Percentiles rank a stretch among this genome's conserved stretches.
phyloP scores from a whole-genome alignment of 2,329 filamentous ascomycete species.

The Metarhizium brunneum region DNA sequence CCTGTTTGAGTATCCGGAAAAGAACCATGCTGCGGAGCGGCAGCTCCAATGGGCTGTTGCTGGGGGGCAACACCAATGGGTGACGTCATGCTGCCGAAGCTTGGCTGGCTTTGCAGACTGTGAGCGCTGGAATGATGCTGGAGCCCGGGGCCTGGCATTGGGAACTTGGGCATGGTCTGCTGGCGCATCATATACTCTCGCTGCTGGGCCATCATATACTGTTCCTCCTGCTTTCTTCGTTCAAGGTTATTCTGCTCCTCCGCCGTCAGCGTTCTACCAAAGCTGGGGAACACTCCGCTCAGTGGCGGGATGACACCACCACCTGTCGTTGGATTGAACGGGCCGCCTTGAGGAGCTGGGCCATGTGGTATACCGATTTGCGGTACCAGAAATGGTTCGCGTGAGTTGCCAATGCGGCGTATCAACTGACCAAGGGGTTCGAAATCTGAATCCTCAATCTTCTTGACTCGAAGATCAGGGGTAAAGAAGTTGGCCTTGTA shows the following conservation, averaged over 20 bases:
- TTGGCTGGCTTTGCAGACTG: constrained; percentile 93
- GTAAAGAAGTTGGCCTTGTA: constrained; percentile 99
- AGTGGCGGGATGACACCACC: constrained; percentile 76
- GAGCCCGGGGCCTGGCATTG: constrained; percentile 46
- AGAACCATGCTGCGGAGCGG: constrained; percentile 29
- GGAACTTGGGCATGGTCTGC: constrained; percentile 67
- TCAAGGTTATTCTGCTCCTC: constrained; percentile 98
- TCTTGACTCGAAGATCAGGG: constrained; percentile 87
- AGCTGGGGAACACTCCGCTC: constrained; percentile 88
- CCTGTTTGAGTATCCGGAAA: constrained; percentile 58
- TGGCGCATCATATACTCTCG: constrained; percentile 87
- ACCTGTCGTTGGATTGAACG: constrained; percentile 38
- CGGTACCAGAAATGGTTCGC: constrained; percentile 93
- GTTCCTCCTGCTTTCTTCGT: constrained; percentile 93
- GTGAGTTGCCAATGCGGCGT: constrained; percentile 88
- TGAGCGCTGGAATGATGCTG: constrained; percentile 94
- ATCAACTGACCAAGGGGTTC: constrained; percentile 94
- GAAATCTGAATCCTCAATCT: constrained; percentile 86
- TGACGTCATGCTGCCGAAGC: constrained; percentile 90
- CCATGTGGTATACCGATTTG: constrained; percentile 95
- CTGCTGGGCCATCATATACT: constrained; percentile 92
- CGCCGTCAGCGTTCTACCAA: constrained; percentile 90
- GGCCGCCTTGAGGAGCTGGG: constrained; percentile 45
- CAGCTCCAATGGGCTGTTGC: constrained; percentile 34
- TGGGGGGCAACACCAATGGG: constrained; percentile 51